Evolutionary conservation across 2,329 filamentous ascomycete species (phyloP).

Genomic region (Aspergillus piperis): DNA sequence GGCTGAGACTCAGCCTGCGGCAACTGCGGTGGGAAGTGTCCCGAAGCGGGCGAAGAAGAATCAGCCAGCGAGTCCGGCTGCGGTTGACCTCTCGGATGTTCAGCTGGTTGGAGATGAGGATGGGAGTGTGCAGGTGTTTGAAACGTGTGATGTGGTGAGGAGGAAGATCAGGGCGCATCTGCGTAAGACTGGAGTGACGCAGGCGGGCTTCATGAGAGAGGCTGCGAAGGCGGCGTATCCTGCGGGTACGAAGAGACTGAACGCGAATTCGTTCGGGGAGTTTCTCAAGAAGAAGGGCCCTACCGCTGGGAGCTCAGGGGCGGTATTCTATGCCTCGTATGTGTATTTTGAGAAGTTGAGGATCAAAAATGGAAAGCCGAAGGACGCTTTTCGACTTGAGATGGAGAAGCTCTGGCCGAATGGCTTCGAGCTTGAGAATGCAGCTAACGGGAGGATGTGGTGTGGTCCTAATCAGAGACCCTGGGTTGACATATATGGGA

Average conservation of each 20-base stretch:
- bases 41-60: slow-evolving; percentile 4
- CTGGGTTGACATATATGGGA: slow-evolving; percentile 13
- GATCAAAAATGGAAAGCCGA: slow-evolving; percentile 54
- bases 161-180: slow-evolving; percentile 58
- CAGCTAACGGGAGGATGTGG: neutral
- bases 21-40: neutral
- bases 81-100: slow-evolving; percentile 45
- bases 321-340: slow-evolving; percentile 57
- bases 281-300: slow-evolving; percentile 56
- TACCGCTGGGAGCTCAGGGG: slow-evolving; percentile 51
- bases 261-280: slow-evolving; percentile 42
- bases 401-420: slow-evolving; percentile 50
- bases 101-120: slow-evolving; percentile 51
- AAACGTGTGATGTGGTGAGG: slow-evolving; percentile 60
- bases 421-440: slow-evolving; percentile 14
- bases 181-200: slow-evolving; percentile 50
- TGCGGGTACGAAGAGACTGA: slow-evolving; percentile 38
- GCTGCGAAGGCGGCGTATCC: slow-evolving; percentile 46
- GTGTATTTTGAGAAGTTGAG: slow-evolving; percentile 63
- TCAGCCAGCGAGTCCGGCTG: slow-evolving; percentile 23
- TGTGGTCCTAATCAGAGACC: neutral
- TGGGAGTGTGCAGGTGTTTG: slow-evolving; percentile 53
- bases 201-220: slow-evolving; percentile 55
- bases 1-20: neutral
- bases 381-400: slow-evolving; percentile 52